Base-by-base conservation (phyloP, 2,329 filamentous ascomycete species). In the Chaetomium strumarium region DNA sequence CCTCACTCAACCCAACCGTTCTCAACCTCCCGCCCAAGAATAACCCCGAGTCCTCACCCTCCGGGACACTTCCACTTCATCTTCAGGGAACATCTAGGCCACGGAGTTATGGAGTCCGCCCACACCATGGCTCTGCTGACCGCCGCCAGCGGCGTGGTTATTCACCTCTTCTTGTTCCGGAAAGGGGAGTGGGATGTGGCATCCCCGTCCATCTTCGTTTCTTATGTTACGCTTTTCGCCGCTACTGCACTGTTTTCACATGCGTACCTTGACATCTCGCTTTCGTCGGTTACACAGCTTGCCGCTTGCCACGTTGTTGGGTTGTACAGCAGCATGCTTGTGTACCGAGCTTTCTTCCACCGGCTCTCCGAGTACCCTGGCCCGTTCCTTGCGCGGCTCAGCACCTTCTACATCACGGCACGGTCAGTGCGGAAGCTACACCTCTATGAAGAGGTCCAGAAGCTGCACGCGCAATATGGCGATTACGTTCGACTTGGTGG, bases 381-480 rank as follows among this genome's bases (percentile, higher is more conserved):
- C 11, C 57, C 57, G 19, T 53, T 59, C 17, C 41, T 53, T 1
- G 57, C 57, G 12, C 57, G 57, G 7, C 37, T 61, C 19, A 58
- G 52, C 11, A 60, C 56, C 10, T 55, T 60, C 14, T 60, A 58
- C 49, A 59, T 60, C 41, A 60, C 57, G 2, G 53, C 34, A 11
- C 29, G 29, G 14, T 54, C 51, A 9, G 52, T 38, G 59, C 60
- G 45, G 58, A 64, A 45, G 39, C 48, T 40, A 46, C 62, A 50
- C 58, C 58, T 48, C 51, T 63, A 46, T 57, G 62, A 55, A 47
- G 58, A 62, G n/a, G 55, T 61, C 16, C 56, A 58, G 51, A 52
- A 50, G 14, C 49, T 61, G 13, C 61, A 60, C 42, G 33, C n/a
- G 2, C 52, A 53, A 19, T 53, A 62, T 38, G 60, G 60, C 13